Percentiles rank a stretch among this genome's conserved stretches.
Conservation (phyloP, 129 eudicot genomes). For the Escallonia rubra region DNA sequence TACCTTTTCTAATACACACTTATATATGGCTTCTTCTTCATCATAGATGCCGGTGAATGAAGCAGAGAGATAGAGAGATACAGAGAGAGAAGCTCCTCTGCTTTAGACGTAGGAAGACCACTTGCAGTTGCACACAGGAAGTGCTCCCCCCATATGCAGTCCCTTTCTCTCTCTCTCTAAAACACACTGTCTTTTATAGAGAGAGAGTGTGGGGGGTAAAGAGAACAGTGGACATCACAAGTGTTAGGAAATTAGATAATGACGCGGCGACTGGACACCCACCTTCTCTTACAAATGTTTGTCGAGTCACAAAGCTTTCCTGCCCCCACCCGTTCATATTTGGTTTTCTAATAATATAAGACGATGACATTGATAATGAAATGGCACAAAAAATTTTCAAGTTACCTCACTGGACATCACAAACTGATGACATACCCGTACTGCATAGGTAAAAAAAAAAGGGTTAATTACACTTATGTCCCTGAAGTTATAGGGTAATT, state of each 20-base stretch:
- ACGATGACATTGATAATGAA: no score
- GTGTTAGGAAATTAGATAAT: neutral
- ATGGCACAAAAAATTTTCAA: no score
- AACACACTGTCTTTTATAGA: neutral
- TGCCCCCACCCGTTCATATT: no score
- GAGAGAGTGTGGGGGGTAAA: neutral
- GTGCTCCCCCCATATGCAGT: slow-evolving; percentile 2
- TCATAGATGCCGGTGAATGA: neutral
- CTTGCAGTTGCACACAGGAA: slow-evolving; percentile 8
- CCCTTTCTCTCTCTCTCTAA: slow-evolving; percentile 12
- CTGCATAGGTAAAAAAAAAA: no score
- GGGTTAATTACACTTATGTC: no score
- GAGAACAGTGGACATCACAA: neutral
- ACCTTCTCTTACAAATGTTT: no score
- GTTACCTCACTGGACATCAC: no score
- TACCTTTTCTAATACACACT: neutral
- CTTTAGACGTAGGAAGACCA: slow-evolving; percentile 17
- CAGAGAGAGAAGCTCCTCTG: neutral
- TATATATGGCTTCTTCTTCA: no score
- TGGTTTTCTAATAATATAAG: no score
- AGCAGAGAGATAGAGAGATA: neutral
- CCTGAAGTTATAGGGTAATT: no score
- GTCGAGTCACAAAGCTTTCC: no score
- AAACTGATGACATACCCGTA: no score
- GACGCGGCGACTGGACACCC: neutral